Evolutionary conservation across 441 rosid genomes (phyloP), one percentile per base, ranked within the genome.

Genomic region (Brassica hybrid): DNA sequence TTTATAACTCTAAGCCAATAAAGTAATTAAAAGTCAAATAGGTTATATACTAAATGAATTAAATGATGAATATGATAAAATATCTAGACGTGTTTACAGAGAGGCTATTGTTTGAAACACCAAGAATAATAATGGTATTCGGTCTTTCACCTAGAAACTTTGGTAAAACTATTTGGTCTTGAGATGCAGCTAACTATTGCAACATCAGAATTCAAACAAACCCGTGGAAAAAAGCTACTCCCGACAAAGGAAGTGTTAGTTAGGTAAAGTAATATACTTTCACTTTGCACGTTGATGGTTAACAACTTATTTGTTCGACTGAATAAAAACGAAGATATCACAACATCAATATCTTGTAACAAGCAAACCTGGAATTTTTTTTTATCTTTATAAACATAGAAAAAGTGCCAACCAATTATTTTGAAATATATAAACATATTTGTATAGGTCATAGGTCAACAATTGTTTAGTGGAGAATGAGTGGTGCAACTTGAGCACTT

Each of bases 381-480:
- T 13, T n/a, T 8, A 21, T 57, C 1, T 12, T 9, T 12, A 2
- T 18, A 17, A 6, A 32, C 21, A 52, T 19, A 61, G 11, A 61
- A 34, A 12, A 71, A 58, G n/a, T 14, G 43, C 41, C 75, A 32
- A 48, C 60, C 30, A 60, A 62, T 48, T 62, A 27, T 9, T 16
- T 12, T 11, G 75, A 61, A 72, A 73, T 21, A 73, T 50, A 73
- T 73, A 32, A 18, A 43, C 13, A 21, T 17, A 23, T 48, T 27
- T 45, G 48, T 72, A 18, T 73, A 50, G 12, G 67, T 8, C 16
- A 36, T 63, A 50, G 45, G 68, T 64, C 76, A 50, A 64, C 67
- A 12, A 30, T 16, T 72, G 76, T 72, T 48, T 48, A 17, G 68
- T 73, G 70, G 70, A 43, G 63, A 50, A 64, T 73, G 70, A 54